phyloP scores from a whole-genome alignment of 148 eudicot genomes.

The Rheum nobile region DNA sequence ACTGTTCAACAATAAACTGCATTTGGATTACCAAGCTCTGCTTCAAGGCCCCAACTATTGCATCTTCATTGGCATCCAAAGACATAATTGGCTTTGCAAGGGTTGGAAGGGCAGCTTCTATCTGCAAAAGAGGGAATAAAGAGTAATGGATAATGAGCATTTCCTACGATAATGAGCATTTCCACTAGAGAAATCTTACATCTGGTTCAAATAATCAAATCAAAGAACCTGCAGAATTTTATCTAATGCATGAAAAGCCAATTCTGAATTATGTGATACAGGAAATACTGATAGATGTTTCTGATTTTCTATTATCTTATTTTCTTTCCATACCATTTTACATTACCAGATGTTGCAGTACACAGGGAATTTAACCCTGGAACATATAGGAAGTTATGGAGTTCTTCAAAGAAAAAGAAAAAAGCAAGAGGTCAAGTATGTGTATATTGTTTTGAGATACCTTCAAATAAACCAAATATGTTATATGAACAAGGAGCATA shows the following conservation, averaged over 20 bases:
- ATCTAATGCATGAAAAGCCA: neutral
- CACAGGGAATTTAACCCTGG: neutral
- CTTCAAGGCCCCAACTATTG: conserved; percentile 86
- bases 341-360: neutral
- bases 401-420: neutral
- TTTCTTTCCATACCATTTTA: neutral
- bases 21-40: conserved; percentile 68
- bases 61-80: conserved; percentile 93
- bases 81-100: conserved; percentile 95
- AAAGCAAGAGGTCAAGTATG: neutral
- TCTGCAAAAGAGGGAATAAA: conserved; percentile 26
- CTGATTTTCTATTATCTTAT: neutral
- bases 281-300: neutral
- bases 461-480: neutral
- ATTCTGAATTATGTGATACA: neutral
- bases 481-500: conserved; percentile 18
- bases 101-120: conserved; percentile 83
- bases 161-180: neutral
- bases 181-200: neutral
- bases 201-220: neutral
- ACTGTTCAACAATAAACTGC: neutral
- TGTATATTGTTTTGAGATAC: neutral
- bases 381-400: neutral
- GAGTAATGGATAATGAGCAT: conserved; percentile 2
- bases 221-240: neutral